Evolutionary conservation across 768 basidiomycete genomes (phyloP), one percentile per base, ranked within the genome.

Genomic region (Boletales sp.): DNA sequence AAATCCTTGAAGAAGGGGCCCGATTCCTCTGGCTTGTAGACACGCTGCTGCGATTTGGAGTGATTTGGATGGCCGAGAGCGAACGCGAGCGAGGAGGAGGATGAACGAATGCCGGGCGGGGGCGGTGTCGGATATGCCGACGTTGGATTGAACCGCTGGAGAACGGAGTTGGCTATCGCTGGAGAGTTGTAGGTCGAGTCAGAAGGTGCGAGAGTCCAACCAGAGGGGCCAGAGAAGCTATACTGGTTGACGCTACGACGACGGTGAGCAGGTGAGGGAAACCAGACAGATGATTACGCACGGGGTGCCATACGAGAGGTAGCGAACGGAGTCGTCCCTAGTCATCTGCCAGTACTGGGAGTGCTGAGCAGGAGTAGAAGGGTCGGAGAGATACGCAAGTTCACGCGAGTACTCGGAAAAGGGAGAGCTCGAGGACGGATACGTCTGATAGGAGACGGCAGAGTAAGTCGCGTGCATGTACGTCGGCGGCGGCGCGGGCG

Each of bases 51-150:
- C 7, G 60, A 38, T 42, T 55, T 64, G 28, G 15, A 48, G 36
- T 64, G 60, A 28, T 59, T 67, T 6, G 71, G 73, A 37, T 72
- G 67, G 6, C 84, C 86, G 19, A 91, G 76, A 4, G 89, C 89
- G 63, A 75, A 76, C 5, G 88, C 87, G 49, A 89, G 78, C 12
- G 88, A 90, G 14, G 87, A 90, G 2, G 87, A 86, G 1, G 78
- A 80, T n/a, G 76, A 72, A 34, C 71, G 77, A 36, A 86, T 81
- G 12, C 77, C 76, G 1, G 84, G 84, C 15, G 76, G 74, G 1
- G 86, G 84, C 19, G 84, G 84, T 2, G 87, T 87, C 3, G 86
- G 87, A 68, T 90, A 90, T 2, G 81, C 76, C 4, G 75, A 72
- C 15, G 74, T 74, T n/a, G 86, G 82, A 4, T 74, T 66, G 31